Base-by-base conservation (phyloP, 2,329 filamentous ascomycete species). In the Daldinia sp. region DNA sequence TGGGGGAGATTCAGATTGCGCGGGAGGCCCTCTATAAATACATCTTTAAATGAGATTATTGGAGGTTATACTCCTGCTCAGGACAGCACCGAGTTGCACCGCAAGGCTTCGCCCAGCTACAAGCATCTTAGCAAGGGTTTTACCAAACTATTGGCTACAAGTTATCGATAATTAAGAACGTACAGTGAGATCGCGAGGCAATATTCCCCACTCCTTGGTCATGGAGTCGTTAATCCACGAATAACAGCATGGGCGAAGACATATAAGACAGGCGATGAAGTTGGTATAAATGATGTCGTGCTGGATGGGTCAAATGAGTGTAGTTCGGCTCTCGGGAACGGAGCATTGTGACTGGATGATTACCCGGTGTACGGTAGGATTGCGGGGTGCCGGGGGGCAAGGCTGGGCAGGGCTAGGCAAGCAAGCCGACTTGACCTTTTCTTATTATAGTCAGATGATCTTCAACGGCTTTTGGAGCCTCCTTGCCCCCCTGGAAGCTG, bases 271-370 rank as follows among this genome's bases (percentile, higher is more conserved):
- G 41, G 18, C 18, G 30, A 55, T 41, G 37, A 67, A 51, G 53
- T 42, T 30, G 55, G 62, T 65, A 64, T 64, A 30, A 61, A 61
- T 15, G 62, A 71, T 68, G 68, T 68, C 65, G 68, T 71, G 68
- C 60, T 68, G 23, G 37, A 54, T 12, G 35, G 59, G 55, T 39
- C 6, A 57, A 62, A 68, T 68, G 62, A 68, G 55, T 44, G 42
- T 59, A 63, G 50, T 18, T 69, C 66, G 69, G 69, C 60, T 71
- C 60, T 71, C 63, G 69, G 69, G 57, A 15, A 44, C 18, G 60
- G 39, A 42, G 20, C 58, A 55, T 55, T 9, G 50, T 33, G 60
- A 69, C 50, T 69, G 67, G 66, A 59, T 37, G 26, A 55, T 57
- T 61, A 12, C 33, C 51, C 59, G 62, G 48, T 15, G 48, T 59